These are phyloP conservation scores for Trichophyton simii DNA, from an alignment of 2,329 filamentous ascomycete species.

Conservation along the genomic window DNA sequence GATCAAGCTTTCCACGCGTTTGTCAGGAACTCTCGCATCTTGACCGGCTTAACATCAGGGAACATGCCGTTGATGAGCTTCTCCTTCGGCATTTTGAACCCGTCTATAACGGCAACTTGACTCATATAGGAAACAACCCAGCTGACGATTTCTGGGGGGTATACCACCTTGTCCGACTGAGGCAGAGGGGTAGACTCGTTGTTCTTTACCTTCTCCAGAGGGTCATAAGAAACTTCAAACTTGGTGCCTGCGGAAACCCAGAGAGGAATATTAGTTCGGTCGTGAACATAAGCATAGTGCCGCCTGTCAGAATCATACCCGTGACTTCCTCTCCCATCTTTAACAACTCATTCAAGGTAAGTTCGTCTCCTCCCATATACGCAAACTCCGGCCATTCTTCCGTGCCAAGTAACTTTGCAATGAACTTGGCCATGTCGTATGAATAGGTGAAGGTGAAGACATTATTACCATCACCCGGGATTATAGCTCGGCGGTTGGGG, in stretches of 20 bases:
- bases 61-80: not conserved
- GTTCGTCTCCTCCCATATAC: not conserved
- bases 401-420: not conserved
- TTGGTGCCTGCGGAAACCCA: not conserved
- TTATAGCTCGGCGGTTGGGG: not conserved
- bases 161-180: not conserved
- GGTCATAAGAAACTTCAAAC: not conserved
- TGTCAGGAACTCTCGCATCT: not conserved
- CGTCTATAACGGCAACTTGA: not conserved
- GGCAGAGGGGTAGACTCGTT: not conserved
- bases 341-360: not conserved
- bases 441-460: not conserved
- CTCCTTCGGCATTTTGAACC: not conserved
- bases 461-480: not conserved
- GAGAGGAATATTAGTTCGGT: not conserved
- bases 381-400: not conserved
- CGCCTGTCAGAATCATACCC: not conserved
- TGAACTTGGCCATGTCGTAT: conserved; percentile 2
- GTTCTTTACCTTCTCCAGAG: not conserved
- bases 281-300: not conserved
- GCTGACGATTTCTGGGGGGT: not conserved
- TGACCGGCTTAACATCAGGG: not conserved
- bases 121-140: not conserved
- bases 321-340: not conserved
- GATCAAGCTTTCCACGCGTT: conserved; percentile 1